Conservation (phyloP, 2,329 filamentous ascomycete genomes). For the Fusarium pseudocircinatum region DNA sequence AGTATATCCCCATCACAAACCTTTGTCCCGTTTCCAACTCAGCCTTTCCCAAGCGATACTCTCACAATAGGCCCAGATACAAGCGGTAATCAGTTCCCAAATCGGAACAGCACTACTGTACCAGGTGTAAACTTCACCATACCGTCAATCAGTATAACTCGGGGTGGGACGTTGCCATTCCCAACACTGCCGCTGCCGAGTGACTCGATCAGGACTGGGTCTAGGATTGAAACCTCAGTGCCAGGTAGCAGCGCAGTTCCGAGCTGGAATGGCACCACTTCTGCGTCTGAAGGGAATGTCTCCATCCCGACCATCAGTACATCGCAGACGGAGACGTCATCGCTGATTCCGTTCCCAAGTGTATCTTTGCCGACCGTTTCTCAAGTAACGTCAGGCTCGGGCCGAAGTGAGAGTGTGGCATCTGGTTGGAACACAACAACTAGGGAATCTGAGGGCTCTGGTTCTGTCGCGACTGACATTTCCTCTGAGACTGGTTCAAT, state of each 20-base stretch:
- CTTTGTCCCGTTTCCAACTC: background rate
- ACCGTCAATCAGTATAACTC: background rate
- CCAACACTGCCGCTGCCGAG: background rate
- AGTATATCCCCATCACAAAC: background rate
- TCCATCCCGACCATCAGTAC: constrained; percentile 4
- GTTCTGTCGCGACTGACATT: background rate
- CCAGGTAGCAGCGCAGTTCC: background rate
- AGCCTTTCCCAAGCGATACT: background rate
- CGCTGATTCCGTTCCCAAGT: background rate
- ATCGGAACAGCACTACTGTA: background rate
- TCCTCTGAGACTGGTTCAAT: background rate
- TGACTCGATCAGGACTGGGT: background rate
- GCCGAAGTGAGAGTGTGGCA: background rate
- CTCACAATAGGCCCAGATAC: background rate
- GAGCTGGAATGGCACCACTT: constrained; percentile 2
- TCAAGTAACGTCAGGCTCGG: background rate
- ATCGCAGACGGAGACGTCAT: background rate
- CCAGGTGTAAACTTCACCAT: background rate
- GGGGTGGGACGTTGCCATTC: background rate
- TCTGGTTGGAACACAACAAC: constrained; percentile 3
- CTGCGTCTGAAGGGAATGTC: background rate
- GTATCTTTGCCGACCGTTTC: background rate
- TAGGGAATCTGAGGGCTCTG: background rate
- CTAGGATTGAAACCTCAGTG: background rate
- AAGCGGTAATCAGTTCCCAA: background rate